Conservation (phyloP, 257 asterid genomes). For the Knoxia roxburghii region DNA sequence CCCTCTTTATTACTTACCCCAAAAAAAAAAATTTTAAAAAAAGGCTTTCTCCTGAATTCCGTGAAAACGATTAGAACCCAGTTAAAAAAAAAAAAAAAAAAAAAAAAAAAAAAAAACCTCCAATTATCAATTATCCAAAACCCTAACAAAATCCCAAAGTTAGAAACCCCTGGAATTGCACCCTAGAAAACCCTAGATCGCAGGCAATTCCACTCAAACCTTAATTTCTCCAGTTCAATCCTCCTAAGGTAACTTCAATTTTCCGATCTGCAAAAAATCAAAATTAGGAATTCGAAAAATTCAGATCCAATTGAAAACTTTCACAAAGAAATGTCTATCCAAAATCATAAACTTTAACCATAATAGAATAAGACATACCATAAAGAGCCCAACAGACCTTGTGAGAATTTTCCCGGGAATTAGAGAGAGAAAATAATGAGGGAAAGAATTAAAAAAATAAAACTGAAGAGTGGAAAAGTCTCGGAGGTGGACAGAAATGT, state of each 20-base stretch:
- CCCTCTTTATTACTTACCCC: background rate
- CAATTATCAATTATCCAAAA: conserved; percentile 15
- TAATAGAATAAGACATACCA: background rate
- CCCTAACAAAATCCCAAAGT: conserved; percentile 17
- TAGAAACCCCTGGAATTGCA: background rate
- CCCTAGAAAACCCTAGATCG: conserved; percentile 18
- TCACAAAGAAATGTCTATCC: background rate
- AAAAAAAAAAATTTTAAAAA: background rate
- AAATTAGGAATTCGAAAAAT: conserved; percentile 2
- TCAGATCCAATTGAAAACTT: conserved; percentile 21
- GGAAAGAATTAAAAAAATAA: background rate
- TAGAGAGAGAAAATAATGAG: conserved; percentile 10
- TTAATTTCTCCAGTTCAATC: conserved; percentile 2
- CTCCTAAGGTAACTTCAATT: conserved; percentile 10
- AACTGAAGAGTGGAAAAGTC: conserved; percentile 3
- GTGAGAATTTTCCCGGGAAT: conserved; percentile 6
- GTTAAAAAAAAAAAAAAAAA: background rate
- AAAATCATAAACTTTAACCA: background rate
- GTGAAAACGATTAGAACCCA: background rate
- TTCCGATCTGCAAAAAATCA: conserved; percentile 21
- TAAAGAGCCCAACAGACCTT: conserved; percentile 12
- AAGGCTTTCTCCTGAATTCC: conserved; percentile 1
- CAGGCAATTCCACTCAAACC: conserved; percentile 12
- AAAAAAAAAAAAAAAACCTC: background rate
- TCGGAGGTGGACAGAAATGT: no score